Evolutionary conservation across 140 eudicot genomes (phyloP), one percentile per base, ranked within the genome.

Genomic region (Senecio squalidus): DNA sequence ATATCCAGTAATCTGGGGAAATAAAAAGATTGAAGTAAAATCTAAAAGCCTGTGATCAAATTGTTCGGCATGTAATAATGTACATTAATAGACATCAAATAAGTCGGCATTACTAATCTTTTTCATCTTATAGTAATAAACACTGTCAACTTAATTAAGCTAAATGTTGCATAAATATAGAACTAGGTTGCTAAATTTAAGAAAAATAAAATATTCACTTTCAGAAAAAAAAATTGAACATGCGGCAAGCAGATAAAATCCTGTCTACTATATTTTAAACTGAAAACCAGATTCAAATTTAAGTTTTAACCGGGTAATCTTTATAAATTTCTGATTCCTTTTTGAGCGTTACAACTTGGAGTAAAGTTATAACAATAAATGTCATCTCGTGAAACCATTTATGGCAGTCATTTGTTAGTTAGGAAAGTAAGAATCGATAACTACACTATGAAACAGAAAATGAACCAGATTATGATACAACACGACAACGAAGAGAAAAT

Each of bases 331-430:
- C 49, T 33, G 38, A 22, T 49, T 34, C 66, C 54, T 9, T 41
- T 41, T 41, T 60, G 1, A 40, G 55, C 4, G 43, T 20, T 17
- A 47, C 31, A 33, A 13, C 46, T 46, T 30, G 5, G 33, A 62
- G 16, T 30, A 4, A 40, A 58, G 22, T 62, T 21, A 34, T 11
- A 2, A 27, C 17, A n/a, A 25, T 34, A 15, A 26, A 50, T 33
- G 25, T 8, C 33, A 30, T 63, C 30, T 34, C n/a, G 36, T 34
- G 39, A 64, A 36, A 50, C 27, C 40, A 61, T 27, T 54, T 11
- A 31, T 20, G 49, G 28, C 14, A 29, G 39, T n/a, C n/a, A n/a
- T 15, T 10, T 43, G 22, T 4, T 8, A 25, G 21, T 33, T 20
- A 41, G 43, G 28, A 25, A 23, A 8, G 28, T 27, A 4, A 33